Conservation (phyloP, 1,139 yeast genomes). For the Lipomyces yarrowii region DNA sequence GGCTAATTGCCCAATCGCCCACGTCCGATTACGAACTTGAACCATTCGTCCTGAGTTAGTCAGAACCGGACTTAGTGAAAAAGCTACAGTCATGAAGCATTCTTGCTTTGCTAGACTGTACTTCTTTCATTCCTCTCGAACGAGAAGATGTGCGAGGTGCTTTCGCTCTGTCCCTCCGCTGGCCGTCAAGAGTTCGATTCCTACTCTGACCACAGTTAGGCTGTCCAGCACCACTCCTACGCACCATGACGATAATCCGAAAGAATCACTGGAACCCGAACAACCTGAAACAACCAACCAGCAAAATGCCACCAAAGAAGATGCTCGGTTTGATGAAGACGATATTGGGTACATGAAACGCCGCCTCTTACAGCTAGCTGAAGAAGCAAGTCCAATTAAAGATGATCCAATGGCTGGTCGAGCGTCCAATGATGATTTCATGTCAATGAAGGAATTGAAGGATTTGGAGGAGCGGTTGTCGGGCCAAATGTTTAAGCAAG, state of each 20-base stretch:
- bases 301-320: neutral
- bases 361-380: constrained; percentile 48
- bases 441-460: constrained; percentile 8
- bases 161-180: neutral
- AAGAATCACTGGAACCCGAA: neutral
- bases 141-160: neutral
- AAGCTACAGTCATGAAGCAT: neutral
- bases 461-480: constrained; percentile 22
- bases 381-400: constrained; percentile 45
- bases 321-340: constrained; percentile 22
- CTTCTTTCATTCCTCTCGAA: neutral
- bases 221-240: neutral
- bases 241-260: neutral
- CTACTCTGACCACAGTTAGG: neutral
- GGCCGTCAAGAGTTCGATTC: neutral
- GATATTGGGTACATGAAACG: constrained; percentile 45
- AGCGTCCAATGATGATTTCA: constrained; percentile 2
- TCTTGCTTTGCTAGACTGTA: neutral
- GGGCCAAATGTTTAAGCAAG: constrained; percentile 17
- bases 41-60: neutral
- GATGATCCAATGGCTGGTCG: constrained; percentile 40
- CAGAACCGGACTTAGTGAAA: neutral
- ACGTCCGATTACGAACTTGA: neutral
- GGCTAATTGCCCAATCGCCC: neutral
- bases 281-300: neutral